Conservation (phyloP, 2,329 filamentous ascomycete genomes). For the Paracorniculantispora psalliotae region DNA sequence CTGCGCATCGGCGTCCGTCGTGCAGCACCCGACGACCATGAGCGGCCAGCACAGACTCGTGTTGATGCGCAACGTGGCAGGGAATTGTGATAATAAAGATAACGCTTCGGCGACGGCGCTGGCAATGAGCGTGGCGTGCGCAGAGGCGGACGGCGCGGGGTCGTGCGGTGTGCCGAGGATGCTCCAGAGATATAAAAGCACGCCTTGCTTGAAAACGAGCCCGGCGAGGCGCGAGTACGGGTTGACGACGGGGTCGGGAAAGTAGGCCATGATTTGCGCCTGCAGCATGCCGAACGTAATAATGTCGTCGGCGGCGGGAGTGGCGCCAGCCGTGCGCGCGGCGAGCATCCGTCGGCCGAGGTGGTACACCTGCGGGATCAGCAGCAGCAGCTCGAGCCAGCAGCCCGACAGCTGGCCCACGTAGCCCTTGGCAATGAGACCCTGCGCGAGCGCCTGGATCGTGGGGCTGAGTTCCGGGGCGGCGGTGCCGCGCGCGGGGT, state of each 20-base stretch:
- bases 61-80: conserved; percentile 30
- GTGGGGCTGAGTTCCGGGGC: conserved; percentile 27
- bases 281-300: conserved; percentile 40
- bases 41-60: conserved; percentile 37
- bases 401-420: conserved; percentile 34
- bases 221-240: conserved; percentile 36
- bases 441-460: conserved; percentile 26
- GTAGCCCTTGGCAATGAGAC: conserved; percentile 27
- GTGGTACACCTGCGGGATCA: conserved; percentile 37
- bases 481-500: conserved; percentile 26
- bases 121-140: conserved; percentile 24
- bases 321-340: conserved; percentile 21
- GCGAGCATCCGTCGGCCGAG: conserved; percentile 34
- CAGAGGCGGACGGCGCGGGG: conserved; percentile 12
- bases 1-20: conserved; percentile 29
- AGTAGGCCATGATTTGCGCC: conserved; percentile 36
- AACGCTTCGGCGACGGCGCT: conserved; percentile 28
- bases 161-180: conserved; percentile 28
- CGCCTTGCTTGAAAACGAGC: conserved; percentile 39
- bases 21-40: conserved; percentile 34
- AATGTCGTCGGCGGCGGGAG: conserved; percentile 33
- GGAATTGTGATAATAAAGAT: conserved; percentile 27
- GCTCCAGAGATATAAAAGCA: conserved; percentile 38
- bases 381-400: conserved; percentile 34
- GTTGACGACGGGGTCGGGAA: conserved; percentile 29